These are phyloP conservation scores for Fomes fomentarius DNA, from an alignment of 1,284 basidiomycete species.

Conservation along the genomic window DNA sequence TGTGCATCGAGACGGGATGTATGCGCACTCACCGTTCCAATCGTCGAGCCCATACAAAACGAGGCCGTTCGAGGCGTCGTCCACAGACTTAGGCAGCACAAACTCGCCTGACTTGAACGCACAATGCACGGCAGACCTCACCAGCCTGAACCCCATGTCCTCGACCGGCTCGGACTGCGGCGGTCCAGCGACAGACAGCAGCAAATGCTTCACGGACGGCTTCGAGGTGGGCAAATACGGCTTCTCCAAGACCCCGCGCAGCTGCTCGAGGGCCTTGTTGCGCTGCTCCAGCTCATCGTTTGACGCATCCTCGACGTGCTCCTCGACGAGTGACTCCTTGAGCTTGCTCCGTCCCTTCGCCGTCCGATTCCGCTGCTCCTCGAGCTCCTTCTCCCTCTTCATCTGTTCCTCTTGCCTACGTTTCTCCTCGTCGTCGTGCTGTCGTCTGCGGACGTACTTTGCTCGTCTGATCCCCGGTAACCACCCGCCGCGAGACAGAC, in stretches of 20 bases:
- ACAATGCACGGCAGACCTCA: constrained; percentile 47
- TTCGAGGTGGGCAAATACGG: constrained; percentile 27
- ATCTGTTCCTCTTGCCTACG: constrained; percentile 14
- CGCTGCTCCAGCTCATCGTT: constrained; percentile 17
- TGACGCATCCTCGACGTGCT: constrained; percentile 13
- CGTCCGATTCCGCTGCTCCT: constrained; percentile 17
- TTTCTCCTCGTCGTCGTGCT: constrained; percentile 17
- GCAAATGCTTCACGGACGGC: constrained; percentile 45
- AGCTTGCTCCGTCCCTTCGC: constrained; percentile 20
- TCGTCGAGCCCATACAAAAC: constrained; percentile 53
- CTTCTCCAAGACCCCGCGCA: constrained; percentile 36
- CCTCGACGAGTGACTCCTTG: constrained; percentile 18
- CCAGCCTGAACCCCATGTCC: constrained; percentile 44
- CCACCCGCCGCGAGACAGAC: constrained; percentile 32
- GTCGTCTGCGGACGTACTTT: constrained; percentile 17
- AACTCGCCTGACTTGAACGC: constrained; percentile 47
- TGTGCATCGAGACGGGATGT: neutral
- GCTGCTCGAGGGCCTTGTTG: constrained; percentile 27
- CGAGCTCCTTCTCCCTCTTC: constrained; percentile 28
- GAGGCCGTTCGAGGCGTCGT: constrained; percentile 34
- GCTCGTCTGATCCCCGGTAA: constrained; percentile 32
- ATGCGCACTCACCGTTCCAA: constrained; percentile 48
- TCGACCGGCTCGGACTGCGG: constrained; percentile 36
- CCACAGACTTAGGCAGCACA: constrained; percentile 40
- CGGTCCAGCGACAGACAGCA: constrained; percentile 48